phyloP scores from a whole-genome alignment of 495 filamentous ascomycete species.

The Cercophora scortea region DNA sequence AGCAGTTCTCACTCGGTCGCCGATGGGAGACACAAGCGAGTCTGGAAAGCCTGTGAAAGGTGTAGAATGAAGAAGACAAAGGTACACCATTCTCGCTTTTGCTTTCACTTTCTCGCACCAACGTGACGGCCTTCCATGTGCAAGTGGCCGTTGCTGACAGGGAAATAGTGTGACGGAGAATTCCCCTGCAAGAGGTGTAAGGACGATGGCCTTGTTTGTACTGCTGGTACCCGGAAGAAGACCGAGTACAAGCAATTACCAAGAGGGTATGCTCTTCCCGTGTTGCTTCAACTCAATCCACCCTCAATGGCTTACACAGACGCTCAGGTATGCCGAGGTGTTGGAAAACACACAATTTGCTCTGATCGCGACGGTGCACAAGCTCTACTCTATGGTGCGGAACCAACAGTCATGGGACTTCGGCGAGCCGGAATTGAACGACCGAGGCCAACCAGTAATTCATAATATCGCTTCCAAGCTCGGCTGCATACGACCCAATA shows the following conservation, averaged over 20 bases:
- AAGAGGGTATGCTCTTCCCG: constrained; percentile 32
- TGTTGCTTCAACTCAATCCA: neutral
- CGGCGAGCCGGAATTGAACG: constrained; percentile 49
- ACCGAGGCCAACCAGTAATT: constrained; percentile 47
- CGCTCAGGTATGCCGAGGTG: constrained; percentile 46
- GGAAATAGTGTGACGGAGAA: constrained; percentile 54
- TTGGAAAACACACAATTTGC: constrained; percentile 51
- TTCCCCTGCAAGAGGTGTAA: constrained; percentile 62
- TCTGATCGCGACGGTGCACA: constrained; percentile 48
- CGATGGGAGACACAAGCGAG: constrained; percentile 52
- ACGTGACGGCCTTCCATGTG: neutral
- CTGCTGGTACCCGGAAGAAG: constrained; percentile 50
- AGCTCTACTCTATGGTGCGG: constrained; percentile 50
- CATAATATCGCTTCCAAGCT: constrained; percentile 51
- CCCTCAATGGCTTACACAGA: constrained; percentile 14
- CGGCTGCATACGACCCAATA: constrained; percentile 48
- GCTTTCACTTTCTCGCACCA: neutral
- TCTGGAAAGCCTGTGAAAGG: constrained; percentile 64
- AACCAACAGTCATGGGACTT: constrained; percentile 46
- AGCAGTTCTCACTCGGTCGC: constrained; percentile 17
- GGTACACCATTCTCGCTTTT: constrained; percentile 26
- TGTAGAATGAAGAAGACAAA: constrained; percentile 69
- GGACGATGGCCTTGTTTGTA: constrained; percentile 51
- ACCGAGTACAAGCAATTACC: constrained; percentile 52
- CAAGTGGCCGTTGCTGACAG: constrained; percentile 5